Evolutionary conservation across 805 yeast species (phyloP), one percentile per base, ranked within the genome.

Genomic region (Pichia gijzeniarum): DNA sequence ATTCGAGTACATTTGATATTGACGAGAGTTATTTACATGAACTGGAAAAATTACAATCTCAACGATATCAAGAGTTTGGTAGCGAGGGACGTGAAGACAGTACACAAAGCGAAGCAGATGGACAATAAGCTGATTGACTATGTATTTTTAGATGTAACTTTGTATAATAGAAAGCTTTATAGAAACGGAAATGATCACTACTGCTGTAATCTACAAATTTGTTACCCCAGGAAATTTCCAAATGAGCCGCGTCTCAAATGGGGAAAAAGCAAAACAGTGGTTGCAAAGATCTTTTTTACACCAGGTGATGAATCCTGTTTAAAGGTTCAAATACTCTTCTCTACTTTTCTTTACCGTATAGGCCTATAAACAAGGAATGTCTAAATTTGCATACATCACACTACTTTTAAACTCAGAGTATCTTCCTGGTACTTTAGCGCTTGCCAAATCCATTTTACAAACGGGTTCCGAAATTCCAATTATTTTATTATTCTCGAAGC

Each of bases 1-100:
- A 77, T 53, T 87, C 89, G 0, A 69, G 56, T 3, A 57, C 65
- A 13, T 82, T 84, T 60, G 84, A 83, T 5, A 72, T 82, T 30
- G 65, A 69, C 45, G 77, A 72, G 35, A 73, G 64, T 4, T 67
- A 73, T 17, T 48, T 74, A 12, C 53, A 53, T 12, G 77, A 73
- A 53, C 62, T 61, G 39, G 65, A 67, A 20, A 77, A 64, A 20
- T 71, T 55, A 20, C 60, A 55, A 30, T 38, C 21, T 5, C 10
- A 20, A 10, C 32, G 53, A 27, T 7, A 18, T 12, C 40, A 41
- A 18, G 49, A 50, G 14, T 44, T 44, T 33, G 43, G 37, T 18
- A 31, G n/a, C 2, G 19, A 35, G 17, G 35, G 34, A 16, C 38
- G 16, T 13, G 25, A 32, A 30, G 40, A 22, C 17, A 21, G 40